These are phyloP conservation scores for Apiospora saccharicola DNA, from an alignment of 2,329 filamentous ascomycete species.

Conservation along the genomic window DNA sequence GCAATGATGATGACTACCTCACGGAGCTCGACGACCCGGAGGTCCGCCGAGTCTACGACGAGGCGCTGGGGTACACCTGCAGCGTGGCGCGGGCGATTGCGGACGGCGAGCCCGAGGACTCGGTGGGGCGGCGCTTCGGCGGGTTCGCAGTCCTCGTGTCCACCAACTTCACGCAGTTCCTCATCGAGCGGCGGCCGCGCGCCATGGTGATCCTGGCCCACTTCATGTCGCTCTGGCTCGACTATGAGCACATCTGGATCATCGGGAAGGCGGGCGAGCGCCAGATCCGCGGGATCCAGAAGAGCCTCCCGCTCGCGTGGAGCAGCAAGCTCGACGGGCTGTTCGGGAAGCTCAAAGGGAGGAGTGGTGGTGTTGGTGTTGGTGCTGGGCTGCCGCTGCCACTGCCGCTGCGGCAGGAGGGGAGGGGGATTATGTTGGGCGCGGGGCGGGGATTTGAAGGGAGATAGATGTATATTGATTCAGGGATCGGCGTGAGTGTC, in stretches of 20 bases:
- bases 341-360: slow-evolving; percentile 37
- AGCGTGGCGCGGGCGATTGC: slow-evolving; percentile 41
- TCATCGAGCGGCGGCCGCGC: slow-evolving; percentile 45
- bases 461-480: neutral
- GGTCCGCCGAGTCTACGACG: slow-evolving; percentile 40
- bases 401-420: neutral
- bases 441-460: neutral
- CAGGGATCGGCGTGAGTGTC: neutral
- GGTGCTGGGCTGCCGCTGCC: neutral
- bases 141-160: slow-evolving; percentile 47
- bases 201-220: slow-evolving; percentile 48
- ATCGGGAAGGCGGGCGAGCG: slow-evolving; percentile 45
- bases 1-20: neutral
- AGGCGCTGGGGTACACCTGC: slow-evolving; percentile 46
- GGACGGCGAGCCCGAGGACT: slow-evolving; percentile 39
- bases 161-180: slow-evolving; percentile 43
- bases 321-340: slow-evolving; percentile 44
- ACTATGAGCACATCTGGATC: slow-evolving; percentile 46
- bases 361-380: no score
- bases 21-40: slow-evolving; percentile 42
- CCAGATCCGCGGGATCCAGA: slow-evolving; percentile 47
- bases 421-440: neutral
- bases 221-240: slow-evolving; percentile 48
- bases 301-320: slow-evolving; percentile 45
- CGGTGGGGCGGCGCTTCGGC: slow-evolving; percentile 45